phyloP scores from a whole-genome alignment of 148 eudicot species.

The Gaultheria prostrata region DNA sequence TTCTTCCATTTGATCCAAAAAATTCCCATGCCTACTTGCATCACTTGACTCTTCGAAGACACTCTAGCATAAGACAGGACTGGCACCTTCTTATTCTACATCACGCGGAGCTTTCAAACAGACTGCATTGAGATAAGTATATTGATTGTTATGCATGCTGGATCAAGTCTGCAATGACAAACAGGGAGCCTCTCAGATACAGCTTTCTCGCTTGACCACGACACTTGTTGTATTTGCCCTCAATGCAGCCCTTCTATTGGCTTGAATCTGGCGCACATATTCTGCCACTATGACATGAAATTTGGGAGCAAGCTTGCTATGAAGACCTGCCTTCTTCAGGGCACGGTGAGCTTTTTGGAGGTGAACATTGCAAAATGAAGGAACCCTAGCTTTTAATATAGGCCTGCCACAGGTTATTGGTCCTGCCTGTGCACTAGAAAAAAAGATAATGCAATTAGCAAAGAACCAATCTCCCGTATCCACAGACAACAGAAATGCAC shows the following conservation, averaged over 20 bases:
- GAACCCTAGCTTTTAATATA: constrained; percentile 38
- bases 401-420: constrained; percentile 57
- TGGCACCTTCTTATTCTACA: not conserved
- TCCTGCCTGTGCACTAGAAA: constrained; percentile 45
- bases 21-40: not conserved
- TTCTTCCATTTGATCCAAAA: not conserved
- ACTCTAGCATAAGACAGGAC: not conserved
- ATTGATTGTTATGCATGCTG: not conserved
- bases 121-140: not conserved
- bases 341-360: constrained; percentile 46
- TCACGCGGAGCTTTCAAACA: not conserved
- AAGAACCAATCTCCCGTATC: constrained; percentile 8
- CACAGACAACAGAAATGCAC: not conserved
- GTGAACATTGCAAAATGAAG: constrained; percentile 42
- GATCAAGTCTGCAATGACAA: constrained; percentile 3
- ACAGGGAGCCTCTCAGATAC: constrained; percentile 13
- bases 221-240: constrained; percentile 20
- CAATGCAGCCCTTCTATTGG: constrained; percentile 40
- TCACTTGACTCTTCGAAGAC: not conserved
- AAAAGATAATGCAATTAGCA: constrained; percentile 13
- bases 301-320: constrained; percentile 48
- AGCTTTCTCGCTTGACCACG: constrained; percentile 29
- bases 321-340: constrained; percentile 51
- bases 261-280: constrained; percentile 43
- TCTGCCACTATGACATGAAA: constrained; percentile 49